Evolutionary conservation across 2,329 filamentous ascomycete species (phyloP).

Genomic region (Microsporum audouinii): DNA sequence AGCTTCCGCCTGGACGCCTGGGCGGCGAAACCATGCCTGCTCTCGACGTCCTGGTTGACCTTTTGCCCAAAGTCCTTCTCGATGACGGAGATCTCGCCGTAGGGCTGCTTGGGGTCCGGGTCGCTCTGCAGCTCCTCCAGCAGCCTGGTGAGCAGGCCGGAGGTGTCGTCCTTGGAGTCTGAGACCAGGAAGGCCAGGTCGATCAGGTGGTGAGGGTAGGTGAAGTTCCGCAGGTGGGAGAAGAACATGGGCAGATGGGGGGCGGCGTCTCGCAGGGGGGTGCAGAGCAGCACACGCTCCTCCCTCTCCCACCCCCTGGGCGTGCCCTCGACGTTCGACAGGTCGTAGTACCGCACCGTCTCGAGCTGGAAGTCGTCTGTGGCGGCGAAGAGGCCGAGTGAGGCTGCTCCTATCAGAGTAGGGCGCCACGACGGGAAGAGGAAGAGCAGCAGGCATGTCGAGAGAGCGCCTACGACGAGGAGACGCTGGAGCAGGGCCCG

Average conservation of each 20-base stretch:
- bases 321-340: slow-evolving; percentile 81
- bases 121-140: slow-evolving; percentile 71
- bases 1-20: slow-evolving; percentile 88
- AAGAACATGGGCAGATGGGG: slow-evolving; percentile 96
- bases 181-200: slow-evolving; percentile 95
- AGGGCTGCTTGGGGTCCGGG: slow-evolving; percentile 66
- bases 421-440: slow-evolving; percentile 65
- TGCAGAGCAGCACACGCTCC: slow-evolving; percentile 88
- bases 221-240: slow-evolving; percentile 89
- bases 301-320: slow-evolving; percentile 91
- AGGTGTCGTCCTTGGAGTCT: slow-evolving; percentile 87
- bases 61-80: slow-evolving; percentile 99
- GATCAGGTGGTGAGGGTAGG: slow-evolving; percentile 91
- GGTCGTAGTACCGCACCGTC: slow-evolving; percentile 93
- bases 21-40: slow-evolving; percentile 90
- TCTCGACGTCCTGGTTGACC: slow-evolving; percentile 95
- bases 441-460: slow-evolving; percentile 53
- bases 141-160: slow-evolving; percentile 61
- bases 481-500: slow-evolving; percentile 61
- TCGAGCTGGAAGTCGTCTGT: slow-evolving; percentile 68
- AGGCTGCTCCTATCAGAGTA: slow-evolving; percentile 49
- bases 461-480: slow-evolving; percentile 43
- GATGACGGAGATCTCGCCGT: slow-evolving; percentile 93
- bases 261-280: slow-evolving; percentile 84
- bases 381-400: slow-evolving; percentile 58